These are phyloP conservation scores for Ogataea glucozyma DNA, from an alignment of 805 yeast genomes.

Conservation along the genomic window DNA sequence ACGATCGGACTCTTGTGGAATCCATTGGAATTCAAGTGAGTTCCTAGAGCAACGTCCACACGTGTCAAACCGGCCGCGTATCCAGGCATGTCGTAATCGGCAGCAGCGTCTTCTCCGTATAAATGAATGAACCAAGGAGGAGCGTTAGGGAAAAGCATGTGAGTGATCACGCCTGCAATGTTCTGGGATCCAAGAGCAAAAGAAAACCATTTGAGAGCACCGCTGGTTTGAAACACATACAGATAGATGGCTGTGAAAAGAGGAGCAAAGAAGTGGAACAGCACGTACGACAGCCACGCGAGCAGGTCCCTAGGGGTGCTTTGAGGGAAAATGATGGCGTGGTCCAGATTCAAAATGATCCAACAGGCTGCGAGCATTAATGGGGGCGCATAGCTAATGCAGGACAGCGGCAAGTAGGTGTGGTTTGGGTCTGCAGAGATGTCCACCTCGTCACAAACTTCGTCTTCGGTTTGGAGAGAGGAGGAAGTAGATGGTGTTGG, in stretches of 20 bases:
- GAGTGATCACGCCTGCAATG: constrained; percentile 59
- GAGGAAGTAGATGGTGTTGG: constrained; percentile 3
- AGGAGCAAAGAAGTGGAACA: constrained; percentile 62
- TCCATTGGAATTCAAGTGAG: constrained; percentile 58
- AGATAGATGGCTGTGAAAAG: constrained; percentile 61
- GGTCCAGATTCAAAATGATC: constrained; percentile 50
- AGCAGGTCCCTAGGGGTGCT: constrained; percentile 49
- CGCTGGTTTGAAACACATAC: constrained; percentile 68
- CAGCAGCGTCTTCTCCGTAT: constrained; percentile 56
- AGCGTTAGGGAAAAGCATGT: constrained; percentile 64
- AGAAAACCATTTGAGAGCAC: constrained; percentile 54
- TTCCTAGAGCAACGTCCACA: constrained; percentile 63
- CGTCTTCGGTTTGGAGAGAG: neutral
- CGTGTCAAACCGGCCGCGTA: constrained; percentile 71
- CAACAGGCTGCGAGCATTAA: constrained; percentile 46
- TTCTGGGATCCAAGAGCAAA: constrained; percentile 62
- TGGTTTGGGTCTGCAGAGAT: constrained; percentile 1
- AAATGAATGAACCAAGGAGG: constrained; percentile 74
- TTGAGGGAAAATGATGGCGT: constrained; percentile 41
- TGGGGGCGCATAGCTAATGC: constrained; percentile 37
- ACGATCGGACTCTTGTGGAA: constrained; percentile 70
- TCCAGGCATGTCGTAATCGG: constrained; percentile 63
- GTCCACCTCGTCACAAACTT: neutral
- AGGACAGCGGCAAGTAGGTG: constrained; percentile 26
- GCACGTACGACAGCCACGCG: constrained; percentile 64